A percentile compares a stretch with the other conserved stretches of the same genome.
Evolutionary conservation across 2,329 filamentous ascomycete genomes (phyloP).

Genomic region (Penicillium sp.): DNA sequence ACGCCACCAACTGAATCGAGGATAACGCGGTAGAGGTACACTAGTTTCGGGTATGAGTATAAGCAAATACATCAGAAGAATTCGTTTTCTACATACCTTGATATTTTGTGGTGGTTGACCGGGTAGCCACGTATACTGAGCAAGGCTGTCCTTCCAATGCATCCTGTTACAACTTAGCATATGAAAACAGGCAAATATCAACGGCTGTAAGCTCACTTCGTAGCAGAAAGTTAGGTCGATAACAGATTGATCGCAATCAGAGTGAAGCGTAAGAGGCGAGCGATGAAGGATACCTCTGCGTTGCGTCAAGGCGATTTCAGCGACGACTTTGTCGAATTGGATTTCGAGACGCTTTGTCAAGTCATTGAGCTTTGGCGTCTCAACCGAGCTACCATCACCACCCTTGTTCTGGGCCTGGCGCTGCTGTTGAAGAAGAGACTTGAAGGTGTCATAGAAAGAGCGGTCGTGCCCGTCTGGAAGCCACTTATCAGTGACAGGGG

Average conservation of each 20-base stretch:
- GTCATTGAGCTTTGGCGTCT: constrained; percentile 60
- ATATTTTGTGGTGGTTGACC: constrained; percentile 33
- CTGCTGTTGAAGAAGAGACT: constrained; percentile 49
- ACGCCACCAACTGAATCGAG: constrained; percentile 58
- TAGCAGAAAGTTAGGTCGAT: constrained; percentile 59
- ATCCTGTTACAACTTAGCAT: constrained; percentile 20
- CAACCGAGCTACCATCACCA: constrained; percentile 48
- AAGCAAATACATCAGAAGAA: background rate
- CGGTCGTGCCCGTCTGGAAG: constrained; percentile 35
- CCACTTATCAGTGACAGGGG: constrained; percentile 47
- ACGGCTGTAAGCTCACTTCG: constrained; percentile 36
- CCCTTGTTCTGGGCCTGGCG: constrained; percentile 49
- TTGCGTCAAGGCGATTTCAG: constrained; percentile 66
- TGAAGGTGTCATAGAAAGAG: constrained; percentile 47
- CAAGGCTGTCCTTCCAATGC: constrained; percentile 24
- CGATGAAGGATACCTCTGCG: constrained; percentile 66
- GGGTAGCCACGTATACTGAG: constrained; percentile 36
- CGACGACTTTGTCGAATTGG: constrained; percentile 61
- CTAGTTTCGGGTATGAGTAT: constrained; percentile 37
- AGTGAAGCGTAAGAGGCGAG: constrained; percentile 49
- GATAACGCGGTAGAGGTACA: constrained; percentile 55
- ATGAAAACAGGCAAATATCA: background rate
- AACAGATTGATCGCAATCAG: constrained; percentile 33
- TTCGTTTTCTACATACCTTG: constrained; percentile 25
- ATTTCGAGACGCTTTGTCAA: constrained; percentile 57